Conservation (phyloP, 805 yeast genomes). For the Lachancea sp. region DNA sequence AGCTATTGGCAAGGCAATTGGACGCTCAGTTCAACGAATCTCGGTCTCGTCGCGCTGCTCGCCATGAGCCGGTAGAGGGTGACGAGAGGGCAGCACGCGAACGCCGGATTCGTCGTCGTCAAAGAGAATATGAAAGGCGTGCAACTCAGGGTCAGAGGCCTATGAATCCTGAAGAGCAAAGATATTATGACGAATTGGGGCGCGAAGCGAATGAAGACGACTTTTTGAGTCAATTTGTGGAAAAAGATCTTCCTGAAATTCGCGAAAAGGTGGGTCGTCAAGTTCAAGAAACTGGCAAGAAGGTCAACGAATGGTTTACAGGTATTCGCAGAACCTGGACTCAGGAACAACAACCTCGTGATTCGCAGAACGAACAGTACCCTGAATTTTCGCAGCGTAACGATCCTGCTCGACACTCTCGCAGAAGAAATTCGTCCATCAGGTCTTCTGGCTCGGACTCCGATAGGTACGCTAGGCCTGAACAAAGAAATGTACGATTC, state of each 20-base stretch:
- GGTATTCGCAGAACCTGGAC: slow-evolving; percentile 37
- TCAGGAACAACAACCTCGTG: slow-evolving; percentile 16
- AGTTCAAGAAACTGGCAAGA: slow-evolving; percentile 71
- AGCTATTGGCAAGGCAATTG: slow-evolving; percentile 69
- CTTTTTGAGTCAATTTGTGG: slow-evolving; percentile 51
- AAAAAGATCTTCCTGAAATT: slow-evolving; percentile 50
- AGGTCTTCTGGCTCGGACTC: slow-evolving; percentile 3
- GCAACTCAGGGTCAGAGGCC: slow-evolving; percentile 9
- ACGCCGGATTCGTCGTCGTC: slow-evolving; percentile 24
- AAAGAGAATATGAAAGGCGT: slow-evolving; percentile 15
- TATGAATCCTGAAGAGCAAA: slow-evolving; percentile 1
- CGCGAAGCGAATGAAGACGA: slow-evolving; percentile 38
- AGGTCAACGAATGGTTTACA: slow-evolving; percentile 73
- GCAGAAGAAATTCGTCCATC: slow-evolving; percentile 5
- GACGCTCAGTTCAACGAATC: slow-evolving; percentile 52
- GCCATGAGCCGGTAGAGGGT: background rate
- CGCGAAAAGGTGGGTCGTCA: slow-evolving; percentile 66
- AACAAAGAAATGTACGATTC: slow-evolving; percentile 22
- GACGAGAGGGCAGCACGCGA: slow-evolving; percentile 22
- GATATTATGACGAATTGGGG: slow-evolving; percentile 8
- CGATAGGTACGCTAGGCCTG: slow-evolving; percentile 5
- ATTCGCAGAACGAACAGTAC: slow-evolving; percentile 2
- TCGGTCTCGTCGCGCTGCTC: slow-evolving; percentile 6
- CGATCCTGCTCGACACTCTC: background rate
- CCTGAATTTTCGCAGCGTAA: slow-evolving; percentile 1